Conservation (phyloP, 78 protist species). For the Dictyostelium firmibasis region DNA sequence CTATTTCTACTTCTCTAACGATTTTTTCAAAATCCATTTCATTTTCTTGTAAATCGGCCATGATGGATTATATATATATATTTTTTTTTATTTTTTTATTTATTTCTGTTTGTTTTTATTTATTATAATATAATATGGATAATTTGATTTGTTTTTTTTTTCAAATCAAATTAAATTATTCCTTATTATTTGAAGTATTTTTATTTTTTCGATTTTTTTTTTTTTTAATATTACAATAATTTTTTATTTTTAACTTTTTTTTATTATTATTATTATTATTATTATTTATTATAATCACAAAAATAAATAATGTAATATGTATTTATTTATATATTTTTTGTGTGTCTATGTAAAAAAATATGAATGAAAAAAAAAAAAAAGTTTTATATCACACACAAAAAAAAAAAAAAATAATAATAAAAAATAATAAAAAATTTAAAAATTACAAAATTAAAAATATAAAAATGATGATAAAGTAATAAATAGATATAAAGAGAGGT, state of each 20-base stretch:
- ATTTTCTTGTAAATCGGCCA: conserved; percentile 20
- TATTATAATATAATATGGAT: neutral
- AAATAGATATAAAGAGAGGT: neutral
- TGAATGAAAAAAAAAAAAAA: neutral
- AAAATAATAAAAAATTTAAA: too few relatives aligned
- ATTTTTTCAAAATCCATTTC: conserved; percentile 16
- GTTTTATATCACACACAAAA: neutral
- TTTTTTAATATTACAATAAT: neutral
- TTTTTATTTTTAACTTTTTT: too few relatives aligned
- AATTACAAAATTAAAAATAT: too few relatives aligned
- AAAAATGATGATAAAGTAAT: neutral
- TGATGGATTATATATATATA: neutral
- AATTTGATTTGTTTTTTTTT: neutral
- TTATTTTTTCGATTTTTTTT: too few relatives aligned
- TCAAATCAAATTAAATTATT: neutral
- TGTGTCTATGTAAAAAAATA: too few relatives aligned
- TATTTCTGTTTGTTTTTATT: neutral
- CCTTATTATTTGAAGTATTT: neutral
- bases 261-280: too few relatives aligned
- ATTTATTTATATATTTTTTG: too few relatives aligned
- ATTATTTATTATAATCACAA: too few relatives aligned
- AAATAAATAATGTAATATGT: neutral
- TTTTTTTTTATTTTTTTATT: neutral
- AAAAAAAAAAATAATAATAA: too few relatives aligned
- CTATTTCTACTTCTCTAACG: neutral